Evolutionary conservation across 192 early-diverging fungal genomes (phyloP), one percentile per base, ranked within the genome.

Genomic region (Coemansia sp.): DNA sequence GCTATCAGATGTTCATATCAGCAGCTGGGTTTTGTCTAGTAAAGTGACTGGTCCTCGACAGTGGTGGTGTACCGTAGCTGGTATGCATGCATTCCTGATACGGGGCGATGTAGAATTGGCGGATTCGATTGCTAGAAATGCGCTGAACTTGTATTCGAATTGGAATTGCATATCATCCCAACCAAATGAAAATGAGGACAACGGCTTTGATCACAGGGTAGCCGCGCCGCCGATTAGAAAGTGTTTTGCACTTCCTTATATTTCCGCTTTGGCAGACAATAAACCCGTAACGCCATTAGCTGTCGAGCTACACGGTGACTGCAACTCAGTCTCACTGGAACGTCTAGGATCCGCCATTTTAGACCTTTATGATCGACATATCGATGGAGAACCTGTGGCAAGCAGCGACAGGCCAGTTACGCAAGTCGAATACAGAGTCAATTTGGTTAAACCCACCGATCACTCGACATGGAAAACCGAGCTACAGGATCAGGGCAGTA

Each of bases 31-130:
- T n/a, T 18, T 41, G 32, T 59, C 58, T 16, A 32, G 53, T 18
- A 62, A 47, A 21, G 63, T 37, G 9, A 56, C 68, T 21, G 52
- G 80, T n/a, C 80, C 80, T 43, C 32, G 37, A 21, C 75, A 71
- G 56, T 75, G 71, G 75, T 77, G 75, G 75, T 74, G 80, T n/a
- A 62, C 39, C 39, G 45, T 61, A 54, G 75, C 72, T 10, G 65
- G 67, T 0, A 49, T 74, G n/a, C 68, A 74, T 12, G 67, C 71
- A 11, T 63, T 63, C 12, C 60, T 83, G 48, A 50, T 71, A 52
- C 64, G 75, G 21, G 75, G 80, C 4, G 80, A 83, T 49, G 56
- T 52, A 21, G 72, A 72, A 11, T 11, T 70, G 49, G 80, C 75
- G 8, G 18, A 9, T 1, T 42, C 21, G 2, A 63, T 75, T 32